Base-by-base conservation (phyloP, 371 early-diverging fungal species). In the Nematocida sp. region DNA sequence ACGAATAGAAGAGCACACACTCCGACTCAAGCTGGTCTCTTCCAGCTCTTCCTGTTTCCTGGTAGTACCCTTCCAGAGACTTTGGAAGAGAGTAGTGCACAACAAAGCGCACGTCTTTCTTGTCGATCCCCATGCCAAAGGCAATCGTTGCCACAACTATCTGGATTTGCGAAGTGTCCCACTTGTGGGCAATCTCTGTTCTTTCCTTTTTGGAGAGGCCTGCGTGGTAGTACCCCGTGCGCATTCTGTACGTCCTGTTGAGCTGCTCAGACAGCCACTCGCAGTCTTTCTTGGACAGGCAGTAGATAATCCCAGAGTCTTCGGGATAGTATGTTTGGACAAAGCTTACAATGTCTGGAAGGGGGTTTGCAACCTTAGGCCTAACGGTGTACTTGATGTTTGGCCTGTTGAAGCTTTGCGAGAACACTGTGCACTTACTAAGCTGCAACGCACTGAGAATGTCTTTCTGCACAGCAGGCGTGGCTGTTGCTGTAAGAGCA, bases 71-170 rank as follows among this genome's bases (percentile, higher is more conserved):
- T 83, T 99, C 99, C 2, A 99, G 77, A 13, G 91, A 90, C 31
- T 92, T 89, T 0, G 97, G 96, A 11, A 95, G 79, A 2, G 91
- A 88, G 80, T 91, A 89, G 80, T 99, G 99, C 23, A 96, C 89
- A 1, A 99, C 96, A 82, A 90, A 97, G 1, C 99, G 89, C 13
- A 99, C 97, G 77, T 97, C 92, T 17, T 92, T 83, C 83, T 97
- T 96, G 85, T 99, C 95, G 51, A 97, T 96, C 2, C 99, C 91
- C 86, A 91, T 88, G 13, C 81, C 80, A 84, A 97, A 96, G 0
- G 98, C 98, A 43, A 96, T 87, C 0, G 99, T 99, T 0, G 97
- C 98, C 1, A 94, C 93, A 76, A 99, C 93, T 40, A 99, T 88
- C 49, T 90, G 85, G 1, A 91, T 79, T 21, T 80, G 75, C 15